Evolutionary conservation across 495 filamentous ascomycete species (phyloP).

Genomic region (Podospora tetraspora): DNA sequence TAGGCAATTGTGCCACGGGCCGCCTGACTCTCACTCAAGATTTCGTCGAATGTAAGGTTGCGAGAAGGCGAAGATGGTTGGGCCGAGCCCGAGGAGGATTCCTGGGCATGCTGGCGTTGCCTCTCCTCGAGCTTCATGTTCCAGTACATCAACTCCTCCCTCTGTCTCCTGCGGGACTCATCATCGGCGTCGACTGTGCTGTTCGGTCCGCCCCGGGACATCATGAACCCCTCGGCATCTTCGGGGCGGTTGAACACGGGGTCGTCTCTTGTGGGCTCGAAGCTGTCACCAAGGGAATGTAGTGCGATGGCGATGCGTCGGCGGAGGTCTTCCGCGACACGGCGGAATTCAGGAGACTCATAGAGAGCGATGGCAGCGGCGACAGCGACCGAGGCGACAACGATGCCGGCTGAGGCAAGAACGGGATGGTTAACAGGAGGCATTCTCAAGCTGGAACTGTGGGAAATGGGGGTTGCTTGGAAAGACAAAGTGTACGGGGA

Average conservation of each 20-base stretch:
- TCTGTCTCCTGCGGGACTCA: slow-evolving; percentile 56
- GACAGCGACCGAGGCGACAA: slow-evolving; percentile 68
- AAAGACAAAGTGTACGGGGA: neutral
- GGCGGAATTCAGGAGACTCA: slow-evolving; percentile 73
- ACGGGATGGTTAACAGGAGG: slow-evolving; percentile 46
- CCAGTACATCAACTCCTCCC: slow-evolving; percentile 72
- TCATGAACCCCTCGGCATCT: slow-evolving; percentile 52
- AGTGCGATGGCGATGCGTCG: slow-evolving; percentile 74
- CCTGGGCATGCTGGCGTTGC: slow-evolving; percentile 13
- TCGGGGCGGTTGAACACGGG: slow-evolving; percentile 54
- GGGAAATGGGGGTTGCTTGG: neutral
- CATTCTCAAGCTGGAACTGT: slow-evolving; percentile 20
- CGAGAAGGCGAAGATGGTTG: slow-evolving; percentile 9
- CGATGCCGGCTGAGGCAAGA: slow-evolving; percentile 62
- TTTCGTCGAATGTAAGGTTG: slow-evolving; percentile 50
- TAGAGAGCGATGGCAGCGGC: slow-evolving; percentile 82
- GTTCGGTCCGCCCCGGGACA: slow-evolving; percentile 47
- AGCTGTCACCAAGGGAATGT: slow-evolving; percentile 70
- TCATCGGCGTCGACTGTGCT: slow-evolving; percentile 62
- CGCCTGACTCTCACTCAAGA: slow-evolving; percentile 39
- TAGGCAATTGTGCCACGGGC: slow-evolving; percentile 47
- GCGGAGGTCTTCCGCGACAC: slow-evolving; percentile 68
- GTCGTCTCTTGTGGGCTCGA: slow-evolving; percentile 52
- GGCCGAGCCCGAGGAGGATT: slow-evolving; percentile 14
- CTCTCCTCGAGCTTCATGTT: slow-evolving; percentile 41